Evolutionary conservation across 2,329 filamentous ascomycete species (phyloP).

Genomic region (Macrophomina pseudophaseolina): DNA sequence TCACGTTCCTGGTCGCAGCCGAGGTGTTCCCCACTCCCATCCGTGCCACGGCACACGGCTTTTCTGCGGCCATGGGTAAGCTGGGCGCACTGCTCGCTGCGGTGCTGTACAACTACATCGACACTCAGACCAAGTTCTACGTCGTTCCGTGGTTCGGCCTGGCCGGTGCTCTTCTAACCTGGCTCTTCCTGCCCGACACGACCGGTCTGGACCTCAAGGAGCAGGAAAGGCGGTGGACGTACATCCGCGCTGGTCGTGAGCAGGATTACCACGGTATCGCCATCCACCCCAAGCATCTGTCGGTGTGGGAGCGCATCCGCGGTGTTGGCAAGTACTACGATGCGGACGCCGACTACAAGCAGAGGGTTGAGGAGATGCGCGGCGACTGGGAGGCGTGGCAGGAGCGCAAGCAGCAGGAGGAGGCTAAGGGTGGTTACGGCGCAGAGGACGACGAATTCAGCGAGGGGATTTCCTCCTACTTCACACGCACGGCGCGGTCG

Average conservation of each 20-base stretch:
- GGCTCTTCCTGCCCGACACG: conserved; percentile 90
- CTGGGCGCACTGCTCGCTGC: conserved; percentile 84
- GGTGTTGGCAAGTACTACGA: conserved; percentile 84
- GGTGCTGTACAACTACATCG: conserved; percentile 94
- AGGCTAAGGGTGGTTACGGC: conserved; percentile 45
- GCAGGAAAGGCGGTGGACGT: conserved; percentile 91
- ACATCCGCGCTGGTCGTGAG: conserved; percentile 77
- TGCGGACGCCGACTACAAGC: conserved; percentile 78
- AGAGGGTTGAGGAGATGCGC: conserved; percentile 83
- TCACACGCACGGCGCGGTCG: conserved; percentile 31
- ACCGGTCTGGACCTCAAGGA: conserved; percentile 96
- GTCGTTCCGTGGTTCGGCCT: conserved; percentile 96
- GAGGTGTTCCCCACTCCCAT: conserved; percentile 96
- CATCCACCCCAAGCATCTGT: conserved; percentile 86
- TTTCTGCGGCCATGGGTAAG: conserved; percentile 92
- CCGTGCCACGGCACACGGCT: conserved; percentile 90
- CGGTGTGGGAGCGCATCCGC: conserved; percentile 81
- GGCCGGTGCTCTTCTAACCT: conserved; percentile 80
- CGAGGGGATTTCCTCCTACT: conserved; percentile 42
- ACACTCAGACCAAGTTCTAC: conserved; percentile 81
- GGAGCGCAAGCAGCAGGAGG: conserved; percentile 57
- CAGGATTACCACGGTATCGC: conserved; percentile 91
- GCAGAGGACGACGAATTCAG: conserved; percentile 39
- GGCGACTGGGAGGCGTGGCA: conserved; percentile 61
- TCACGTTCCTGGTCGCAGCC: conserved; percentile 94